Evolutionary conservation across 2,329 filamentous ascomycete genomes (phyloP).

Genomic region (Plenodomus tracheiphilus): DNA sequence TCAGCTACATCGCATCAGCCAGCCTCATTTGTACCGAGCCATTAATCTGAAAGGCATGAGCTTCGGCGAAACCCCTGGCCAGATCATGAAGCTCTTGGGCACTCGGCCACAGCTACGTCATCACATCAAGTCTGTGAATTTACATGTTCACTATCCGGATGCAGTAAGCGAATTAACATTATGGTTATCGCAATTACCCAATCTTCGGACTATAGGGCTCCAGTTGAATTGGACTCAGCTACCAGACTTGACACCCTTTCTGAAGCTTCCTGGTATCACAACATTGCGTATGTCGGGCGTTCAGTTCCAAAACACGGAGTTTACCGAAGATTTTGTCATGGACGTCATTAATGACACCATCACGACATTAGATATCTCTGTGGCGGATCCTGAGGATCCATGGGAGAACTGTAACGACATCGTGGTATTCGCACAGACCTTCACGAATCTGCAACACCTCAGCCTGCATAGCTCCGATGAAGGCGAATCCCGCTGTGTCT

Average conservation of each 20-base stretch:
- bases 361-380: conserved; percentile 4
- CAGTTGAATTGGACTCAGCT: not conserved
- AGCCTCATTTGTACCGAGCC: conserved; percentile 9
- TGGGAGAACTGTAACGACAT: conserved; percentile 4
- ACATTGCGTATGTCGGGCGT: conserved; percentile 1
- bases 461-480: conserved; percentile 1
- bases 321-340: not conserved
- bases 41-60: not conserved
- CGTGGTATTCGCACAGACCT: conserved; percentile 1
- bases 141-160: not conserved
- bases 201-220: conserved; percentile 5
- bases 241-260: conserved; percentile 1
- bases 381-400: not conserved
- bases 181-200: conserved; percentile 3
- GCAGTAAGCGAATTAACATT: not conserved
- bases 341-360: conserved; percentile 7
- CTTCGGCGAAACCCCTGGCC: not conserved
- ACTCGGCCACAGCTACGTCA: not conserved
- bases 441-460: conserved; percentile 3
- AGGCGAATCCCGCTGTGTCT: not conserved
- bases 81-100: not conserved
- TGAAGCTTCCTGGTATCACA: conserved; percentile 4
- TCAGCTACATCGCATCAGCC: conserved; percentile 8
- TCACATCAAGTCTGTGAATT: not conserved
- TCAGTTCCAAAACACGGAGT: not conserved